Evolutionary conservation across 768 basidiomycete species (phyloP), one percentile per base, ranked within the genome.

Genomic region (Mycena indigotica): DNA sequence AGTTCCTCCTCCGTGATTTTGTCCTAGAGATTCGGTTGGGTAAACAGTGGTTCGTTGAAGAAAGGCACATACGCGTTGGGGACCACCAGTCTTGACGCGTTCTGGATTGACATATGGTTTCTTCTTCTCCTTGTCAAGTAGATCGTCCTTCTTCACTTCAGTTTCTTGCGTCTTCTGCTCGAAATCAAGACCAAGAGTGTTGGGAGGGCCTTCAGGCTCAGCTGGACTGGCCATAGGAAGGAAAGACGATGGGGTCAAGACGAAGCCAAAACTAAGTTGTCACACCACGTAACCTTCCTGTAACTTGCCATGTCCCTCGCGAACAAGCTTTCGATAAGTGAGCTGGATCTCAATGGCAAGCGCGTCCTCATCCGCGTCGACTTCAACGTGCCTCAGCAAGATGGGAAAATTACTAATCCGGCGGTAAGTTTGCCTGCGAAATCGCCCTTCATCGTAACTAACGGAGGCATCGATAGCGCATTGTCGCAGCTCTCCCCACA

Each of bases 401-500:
- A 93, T 70, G 89, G 88, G 49, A 87, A 87, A 70, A 95, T 98
- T 81, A 96, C 96, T 44, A 99, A 98, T 78, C 89, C 93, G 63
- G 95, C 95, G 55, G 96, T 97, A 71, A 62, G 94, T 80, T 41
- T 53, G 57, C 50, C 40, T 48, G n/a, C 58, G 38, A 48, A 38
- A 50, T 66, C 58, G 50, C 53, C 56, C 41, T 52, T 39, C 56
- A 50, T 38, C 55, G 40, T 57, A 32, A 38, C 60, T 48, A 61
- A 63, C 17, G 66, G 63, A 56, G 23, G 24, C 19, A 41, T 61
- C 39, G 59, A 54, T 70, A 98, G 96, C 91, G 96, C 73, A 96
- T 99, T 77, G 90, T 95, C 49, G 96, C 95, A 26, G 96, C 96
- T 28, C 79, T 98, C 57, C 96, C 96, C 26, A 98, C 96, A 44